These are phyloP conservation scores for Arctium minus DNA, from an alignment of 129 eudicot genomes.

Conservation along the genomic window DNA sequence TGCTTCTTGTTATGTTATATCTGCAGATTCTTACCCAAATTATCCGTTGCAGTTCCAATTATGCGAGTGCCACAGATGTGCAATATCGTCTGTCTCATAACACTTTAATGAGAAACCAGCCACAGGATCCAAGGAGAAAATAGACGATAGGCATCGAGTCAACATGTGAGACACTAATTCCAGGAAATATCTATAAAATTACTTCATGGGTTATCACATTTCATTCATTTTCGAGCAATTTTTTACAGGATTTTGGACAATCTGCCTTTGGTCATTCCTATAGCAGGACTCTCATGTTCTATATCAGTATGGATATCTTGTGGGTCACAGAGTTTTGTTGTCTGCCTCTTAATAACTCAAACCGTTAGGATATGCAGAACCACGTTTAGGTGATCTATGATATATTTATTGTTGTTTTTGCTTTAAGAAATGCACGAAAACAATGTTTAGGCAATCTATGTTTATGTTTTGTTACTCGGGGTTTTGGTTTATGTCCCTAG, in stretches of 20 bases:
- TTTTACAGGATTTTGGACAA: neutral
- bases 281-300: neutral
- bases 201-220: neutral
- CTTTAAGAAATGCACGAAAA: no score
- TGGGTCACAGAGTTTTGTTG: neutral
- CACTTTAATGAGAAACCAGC: slow-evolving; percentile 43
- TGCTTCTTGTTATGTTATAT: no score
- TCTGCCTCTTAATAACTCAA: no score
- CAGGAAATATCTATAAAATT: neutral
- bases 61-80: no score
- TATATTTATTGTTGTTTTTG: no score
- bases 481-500: no score
- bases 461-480: no score
- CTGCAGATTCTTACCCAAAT: neutral
- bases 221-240: no score
- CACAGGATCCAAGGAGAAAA: slow-evolving; percentile 46
- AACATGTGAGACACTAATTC: slow-evolving; percentile 7
- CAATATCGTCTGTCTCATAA: no score
- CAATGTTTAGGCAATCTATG: no score
- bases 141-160: slow-evolving; percentile 52
- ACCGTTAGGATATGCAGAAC: no score
- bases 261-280: neutral
- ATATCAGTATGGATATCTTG: neutral
- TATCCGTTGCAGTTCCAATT: slow-evolving; percentile 42
- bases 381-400: no score